phyloP scores from a whole-genome alignment of 257 asterid species.

The Capsicum rhomboideum region DNA sequence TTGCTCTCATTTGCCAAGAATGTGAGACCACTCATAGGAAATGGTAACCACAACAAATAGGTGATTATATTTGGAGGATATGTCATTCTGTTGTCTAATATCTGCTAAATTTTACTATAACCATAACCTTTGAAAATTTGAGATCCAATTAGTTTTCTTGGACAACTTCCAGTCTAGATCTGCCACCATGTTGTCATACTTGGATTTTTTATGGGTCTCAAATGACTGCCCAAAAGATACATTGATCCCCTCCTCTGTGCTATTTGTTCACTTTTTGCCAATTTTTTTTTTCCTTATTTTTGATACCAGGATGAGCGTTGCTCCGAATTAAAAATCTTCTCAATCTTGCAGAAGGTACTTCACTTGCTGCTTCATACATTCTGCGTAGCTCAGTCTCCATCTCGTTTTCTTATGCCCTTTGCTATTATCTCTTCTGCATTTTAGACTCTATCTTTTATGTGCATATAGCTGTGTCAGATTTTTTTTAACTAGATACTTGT shows the following conservation, averaged over 20 bases:
- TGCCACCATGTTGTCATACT: not conserved
- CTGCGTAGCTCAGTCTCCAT: not conserved
- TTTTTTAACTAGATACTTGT: not conserved
- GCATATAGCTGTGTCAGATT: not conserved
- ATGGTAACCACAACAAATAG: not conserved
- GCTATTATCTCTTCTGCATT: constrained; percentile 4
- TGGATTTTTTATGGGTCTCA: not conserved
- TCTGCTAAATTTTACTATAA: not conserved
- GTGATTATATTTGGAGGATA: not conserved
- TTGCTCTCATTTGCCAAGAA: not conserved
- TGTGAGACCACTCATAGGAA: not conserved
- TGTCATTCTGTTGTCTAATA: not conserved
- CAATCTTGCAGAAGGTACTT: constrained; percentile 93
- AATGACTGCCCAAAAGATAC: not conserved
- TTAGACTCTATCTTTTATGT: not conserved
- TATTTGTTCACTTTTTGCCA: not conserved
- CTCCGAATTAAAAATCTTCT: constrained; percentile 74
- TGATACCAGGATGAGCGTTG: constrained; percentile 87
- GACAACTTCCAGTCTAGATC: not conserved
- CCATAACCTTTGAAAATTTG: not conserved
- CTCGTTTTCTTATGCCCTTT: not conserved
- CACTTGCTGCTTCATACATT: not conserved
- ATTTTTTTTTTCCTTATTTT: not conserved
- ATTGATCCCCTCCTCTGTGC: not conserved
- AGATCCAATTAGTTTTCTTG: not conserved